Conservation (phyloP, 768 basidiomycete genomes). For the Pleurotus djamor region DNA sequence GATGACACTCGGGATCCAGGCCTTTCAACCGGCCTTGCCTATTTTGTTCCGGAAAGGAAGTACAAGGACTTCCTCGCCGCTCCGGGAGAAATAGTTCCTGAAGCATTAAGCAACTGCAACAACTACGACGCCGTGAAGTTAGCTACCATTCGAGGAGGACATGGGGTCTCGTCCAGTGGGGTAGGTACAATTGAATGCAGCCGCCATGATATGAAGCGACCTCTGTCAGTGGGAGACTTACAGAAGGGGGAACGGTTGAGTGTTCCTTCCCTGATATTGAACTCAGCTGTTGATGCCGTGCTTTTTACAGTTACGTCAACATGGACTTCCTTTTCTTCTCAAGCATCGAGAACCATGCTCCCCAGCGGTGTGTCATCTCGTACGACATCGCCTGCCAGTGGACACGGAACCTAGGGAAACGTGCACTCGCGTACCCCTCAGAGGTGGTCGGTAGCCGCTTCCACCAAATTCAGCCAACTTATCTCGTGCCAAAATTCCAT, state of each 20-base stretch:
- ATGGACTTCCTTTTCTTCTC: conserved; percentile 25
- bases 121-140: conserved; percentile 10
- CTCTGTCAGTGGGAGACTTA: conserved; percentile 17
- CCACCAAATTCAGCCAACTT: too few species aligned
- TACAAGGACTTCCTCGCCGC: background rate
- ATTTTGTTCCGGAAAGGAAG: conserved; percentile 13
- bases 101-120: background rate
- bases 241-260: conserved; percentile 28
- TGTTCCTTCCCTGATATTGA: too few species aligned
- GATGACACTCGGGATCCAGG: conserved; percentile 9
- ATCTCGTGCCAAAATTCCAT: too few species aligned
- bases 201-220: conserved; percentile 13
- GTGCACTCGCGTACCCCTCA: background rate
- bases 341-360: conserved; percentile 1
- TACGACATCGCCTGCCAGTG: conserved; percentile 18
- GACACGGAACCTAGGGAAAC: background rate
- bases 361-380: conserved; percentile 10
- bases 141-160: conserved; percentile 5
- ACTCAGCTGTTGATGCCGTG: too few species aligned
- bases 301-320: conserved; percentile 27
- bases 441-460: too few species aligned
- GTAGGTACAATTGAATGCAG: conserved; percentile 11
- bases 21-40: too few species aligned
- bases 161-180: conserved; percentile 10
- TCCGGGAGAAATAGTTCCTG: conserved; percentile 7